These are phyloP conservation scores for Bryopsis sp. DNA, from an alignment of 139 green algal species.

Conservation along the genomic window DNA sequence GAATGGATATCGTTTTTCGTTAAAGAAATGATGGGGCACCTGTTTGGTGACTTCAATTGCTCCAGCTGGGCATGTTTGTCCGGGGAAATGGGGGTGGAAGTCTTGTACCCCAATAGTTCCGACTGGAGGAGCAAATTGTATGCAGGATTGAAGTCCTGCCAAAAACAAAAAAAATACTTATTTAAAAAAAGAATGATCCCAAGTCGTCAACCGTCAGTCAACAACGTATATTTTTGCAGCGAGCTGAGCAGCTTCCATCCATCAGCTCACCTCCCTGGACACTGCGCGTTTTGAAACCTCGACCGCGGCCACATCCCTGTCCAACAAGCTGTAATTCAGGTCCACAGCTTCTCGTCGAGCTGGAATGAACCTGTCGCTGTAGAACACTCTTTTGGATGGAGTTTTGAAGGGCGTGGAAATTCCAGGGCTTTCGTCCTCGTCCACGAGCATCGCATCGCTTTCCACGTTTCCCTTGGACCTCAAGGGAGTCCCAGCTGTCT, in stretches of 20 bases:
- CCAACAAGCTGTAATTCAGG: constrained; percentile 62
- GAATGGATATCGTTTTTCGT: too few relatives aligned
- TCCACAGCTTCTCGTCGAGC: constrained; percentile 45
- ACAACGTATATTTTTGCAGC: too few relatives aligned
- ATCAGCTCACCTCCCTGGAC: constrained; percentile 41
- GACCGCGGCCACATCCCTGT: constrained; percentile 49
- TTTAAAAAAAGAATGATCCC: too few relatives aligned
- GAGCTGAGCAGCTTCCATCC: too few relatives aligned
- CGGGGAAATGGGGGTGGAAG: constrained; percentile 8
- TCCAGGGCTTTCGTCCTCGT: background rate
- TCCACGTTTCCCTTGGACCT: background rate
- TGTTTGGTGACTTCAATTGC: constrained; percentile 11
- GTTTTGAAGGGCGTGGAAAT: constrained; percentile 13
- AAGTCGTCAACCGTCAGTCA: too few relatives aligned
- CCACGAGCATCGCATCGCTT: background rate
- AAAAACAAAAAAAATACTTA: background rate
- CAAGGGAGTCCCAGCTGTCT: background rate
- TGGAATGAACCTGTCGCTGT: constrained; percentile 79
- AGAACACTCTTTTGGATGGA: constrained; percentile 34
- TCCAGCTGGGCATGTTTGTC: constrained; percentile 20
- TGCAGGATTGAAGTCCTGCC: constrained; percentile 37
- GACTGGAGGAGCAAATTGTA: constrained; percentile 58
- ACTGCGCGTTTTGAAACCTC: constrained; percentile 30
- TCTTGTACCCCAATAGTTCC: constrained; percentile 46
- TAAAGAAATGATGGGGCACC: too few relatives aligned